Conservation (phyloP, 768 basidiomycete species). For the Lepiota subincarnata region DNA sequence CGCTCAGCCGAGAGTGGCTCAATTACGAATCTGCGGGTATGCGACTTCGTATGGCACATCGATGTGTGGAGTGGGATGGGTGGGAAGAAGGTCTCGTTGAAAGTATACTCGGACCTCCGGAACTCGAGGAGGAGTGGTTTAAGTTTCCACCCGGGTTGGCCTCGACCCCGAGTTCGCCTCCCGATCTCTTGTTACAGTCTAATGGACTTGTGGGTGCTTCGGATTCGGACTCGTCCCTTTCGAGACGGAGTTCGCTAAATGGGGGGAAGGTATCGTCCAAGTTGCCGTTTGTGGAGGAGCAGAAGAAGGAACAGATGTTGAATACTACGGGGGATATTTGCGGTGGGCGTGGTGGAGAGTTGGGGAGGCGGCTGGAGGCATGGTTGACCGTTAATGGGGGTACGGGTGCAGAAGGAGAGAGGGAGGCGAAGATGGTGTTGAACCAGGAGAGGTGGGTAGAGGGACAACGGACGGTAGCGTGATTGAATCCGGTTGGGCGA, state of each 20-base stretch:
- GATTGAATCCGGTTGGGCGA: neutral
- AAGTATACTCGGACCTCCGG: slow-evolving; percentile 69
- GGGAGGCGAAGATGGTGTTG: slow-evolving; percentile 1
- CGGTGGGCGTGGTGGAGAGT: slow-evolving; percentile 75
- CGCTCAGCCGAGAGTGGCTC: slow-evolving; percentile 66
- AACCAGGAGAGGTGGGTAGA: slow-evolving; percentile 11
- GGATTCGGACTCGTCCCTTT: slow-evolving; percentile 1
- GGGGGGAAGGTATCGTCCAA: slow-evolving; percentile 34
- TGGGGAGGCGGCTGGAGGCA: slow-evolving; percentile 71
- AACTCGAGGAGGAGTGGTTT: slow-evolving; percentile 71
- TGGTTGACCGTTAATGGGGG: slow-evolving; percentile 51
- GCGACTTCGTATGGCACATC: slow-evolving; percentile 70
- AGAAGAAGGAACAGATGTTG: slow-evolving; percentile 67
- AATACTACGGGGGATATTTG: slow-evolving; percentile 72
- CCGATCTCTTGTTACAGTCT: slow-evolving; percentile 1
- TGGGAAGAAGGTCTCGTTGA: slow-evolving; percentile 86
- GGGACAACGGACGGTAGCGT: slow-evolving; percentile 7
- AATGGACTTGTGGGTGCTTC: neutral
- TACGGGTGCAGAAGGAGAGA: slow-evolving; percentile 5
- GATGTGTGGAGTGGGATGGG: slow-evolving; percentile 84
- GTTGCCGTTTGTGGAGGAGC: slow-evolving; percentile 53
- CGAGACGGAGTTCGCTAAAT: slow-evolving; percentile 7
- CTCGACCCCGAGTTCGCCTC: slow-evolving; percentile 19
- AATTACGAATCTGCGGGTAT: slow-evolving; percentile 64
- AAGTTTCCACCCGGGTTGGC: slow-evolving; percentile 19